A percentile compares a stretch with the other conserved stretches of the same genome.
These are phyloP conservation scores for Epichloe scottii DNA, from an alignment of 2,329 filamentous ascomycete genomes.

Conservation along the genomic window DNA sequence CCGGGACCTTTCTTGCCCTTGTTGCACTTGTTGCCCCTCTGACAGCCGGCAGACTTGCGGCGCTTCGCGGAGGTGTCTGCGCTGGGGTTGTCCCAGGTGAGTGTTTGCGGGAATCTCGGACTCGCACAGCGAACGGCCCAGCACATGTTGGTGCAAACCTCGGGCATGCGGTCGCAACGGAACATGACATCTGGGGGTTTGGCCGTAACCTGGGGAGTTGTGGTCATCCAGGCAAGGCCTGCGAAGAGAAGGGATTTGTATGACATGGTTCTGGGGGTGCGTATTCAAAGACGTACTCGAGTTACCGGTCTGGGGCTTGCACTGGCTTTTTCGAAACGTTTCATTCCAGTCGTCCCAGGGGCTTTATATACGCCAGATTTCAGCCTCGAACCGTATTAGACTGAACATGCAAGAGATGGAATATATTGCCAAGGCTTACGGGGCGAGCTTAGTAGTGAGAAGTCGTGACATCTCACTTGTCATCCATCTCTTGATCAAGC, in stretches of 20 bases:
- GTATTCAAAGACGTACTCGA: background rate
- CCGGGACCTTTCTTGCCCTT: constrained; percentile 6
- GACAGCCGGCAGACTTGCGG: constrained; percentile 6
- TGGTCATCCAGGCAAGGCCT: background rate
- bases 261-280: background rate
- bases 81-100: background rate
- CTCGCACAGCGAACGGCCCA: background rate
- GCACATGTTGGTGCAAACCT: background rate
- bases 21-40: constrained; percentile 8
- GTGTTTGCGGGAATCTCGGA: background rate
- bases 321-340: no score
- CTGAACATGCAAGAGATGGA: no score
- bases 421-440: background rate
- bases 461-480: no score
- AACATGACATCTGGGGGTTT: background rate
- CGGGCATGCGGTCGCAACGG: background rate
- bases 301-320: background rate
- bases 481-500: no score
- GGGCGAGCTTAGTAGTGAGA: background rate
- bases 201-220: background rate
- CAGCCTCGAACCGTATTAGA: no score
- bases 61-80: background rate
- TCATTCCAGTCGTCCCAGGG: no score
- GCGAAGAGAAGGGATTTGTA: background rate
- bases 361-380: no score